Percentiles rank a stretch among this genome's conserved stretches.
These are phyloP conservation scores for Fusarium sp. DNA, from an alignment of 2,329 filamentous ascomycete species.

Conservation along the genomic window DNA sequence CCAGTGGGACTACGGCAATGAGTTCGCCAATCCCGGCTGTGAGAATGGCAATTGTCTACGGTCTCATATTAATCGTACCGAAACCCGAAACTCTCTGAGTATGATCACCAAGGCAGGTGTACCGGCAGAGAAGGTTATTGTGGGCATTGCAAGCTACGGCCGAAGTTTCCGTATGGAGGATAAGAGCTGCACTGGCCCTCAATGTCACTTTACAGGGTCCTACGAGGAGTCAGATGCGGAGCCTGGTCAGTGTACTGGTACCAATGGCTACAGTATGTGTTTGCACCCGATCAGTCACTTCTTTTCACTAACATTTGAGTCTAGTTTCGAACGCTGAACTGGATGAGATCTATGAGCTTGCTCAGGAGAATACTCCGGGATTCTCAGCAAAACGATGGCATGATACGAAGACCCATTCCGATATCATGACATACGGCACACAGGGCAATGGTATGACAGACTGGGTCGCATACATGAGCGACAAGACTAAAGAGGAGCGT, in stretches of 20 bases:
- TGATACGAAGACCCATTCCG: conserved; percentile 7
- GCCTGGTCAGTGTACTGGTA: conserved; percentile 26
- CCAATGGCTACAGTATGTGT: conserved; percentile 43
- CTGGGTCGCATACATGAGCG: conserved; percentile 45
- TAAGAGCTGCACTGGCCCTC: conserved; percentile 43
- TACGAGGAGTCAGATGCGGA: not conserved
- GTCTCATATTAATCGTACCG: conserved; percentile 52
- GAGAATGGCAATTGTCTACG: conserved; percentile 50
- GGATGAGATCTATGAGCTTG: no score
- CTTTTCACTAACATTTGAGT: no score
- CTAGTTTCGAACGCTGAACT: no score
- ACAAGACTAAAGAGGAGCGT: conserved; percentile 31
- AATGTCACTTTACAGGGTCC: conserved; percentile 44
- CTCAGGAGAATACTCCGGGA: no score
- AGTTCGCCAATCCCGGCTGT: conserved; percentile 42
- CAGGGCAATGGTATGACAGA: conserved; percentile 9
- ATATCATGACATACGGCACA: conserved; percentile 42
- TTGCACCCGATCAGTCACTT: not conserved
- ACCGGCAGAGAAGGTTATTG: conserved; percentile 45
- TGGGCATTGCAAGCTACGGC: conserved; percentile 50
- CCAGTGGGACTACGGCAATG: conserved; percentile 50
- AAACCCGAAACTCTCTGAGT: conserved; percentile 49
- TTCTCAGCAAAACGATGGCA: not conserved
- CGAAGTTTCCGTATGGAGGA: conserved; percentile 51
- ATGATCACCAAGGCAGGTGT: conserved; percentile 54